phyloP scores from a whole-genome alignment of 1,284 basidiomycete species.

The Mycena citricolor region DNA sequence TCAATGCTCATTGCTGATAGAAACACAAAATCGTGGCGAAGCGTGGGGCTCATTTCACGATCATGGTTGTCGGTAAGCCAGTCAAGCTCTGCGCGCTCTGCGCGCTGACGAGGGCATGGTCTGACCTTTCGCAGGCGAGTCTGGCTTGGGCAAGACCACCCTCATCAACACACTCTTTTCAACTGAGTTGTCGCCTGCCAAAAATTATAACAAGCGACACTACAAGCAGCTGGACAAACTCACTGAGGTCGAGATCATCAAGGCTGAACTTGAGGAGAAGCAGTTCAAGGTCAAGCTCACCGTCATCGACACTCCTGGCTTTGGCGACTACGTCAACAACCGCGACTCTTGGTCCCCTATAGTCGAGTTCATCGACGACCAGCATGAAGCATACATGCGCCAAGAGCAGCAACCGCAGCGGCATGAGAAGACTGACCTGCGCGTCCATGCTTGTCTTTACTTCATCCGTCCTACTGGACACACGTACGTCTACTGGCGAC shows the following conservation, averaged over 20 bases:
- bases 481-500: slow-evolving; percentile 60
- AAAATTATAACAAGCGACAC: slow-evolving; percentile 91
- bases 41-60: slow-evolving; percentile 95
- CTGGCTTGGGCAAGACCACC: slow-evolving; percentile 92
- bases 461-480: slow-evolving; percentile 97
- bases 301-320: slow-evolving; percentile 98
- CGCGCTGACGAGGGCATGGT: no score
- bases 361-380: slow-evolving; percentile 99
- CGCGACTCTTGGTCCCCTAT: slow-evolving; percentile 98
- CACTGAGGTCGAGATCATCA: slow-evolving; percentile 96
- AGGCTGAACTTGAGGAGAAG: slow-evolving; percentile 97
- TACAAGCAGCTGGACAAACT: slow-evolving; percentile 98
- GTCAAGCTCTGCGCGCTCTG: background rate
- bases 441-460: slow-evolving; percentile 97
- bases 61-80: slow-evolving; percentile 96
- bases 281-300: slow-evolving; percentile 99
- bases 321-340: slow-evolving; percentile 99
- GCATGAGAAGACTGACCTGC: slow-evolving; percentile 88
- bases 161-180: slow-evolving; percentile 99
- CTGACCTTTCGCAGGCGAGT: slow-evolving; percentile 67
- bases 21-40: slow-evolving; percentile 97
- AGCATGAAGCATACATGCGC: slow-evolving; percentile 99
- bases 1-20: slow-evolving; percentile 44
- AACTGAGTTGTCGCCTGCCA: slow-evolving; percentile 90
- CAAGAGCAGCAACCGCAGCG: slow-evolving; percentile 99